These are phyloP conservation scores for Ilyonectria robusta DNA, from an alignment of 2,329 filamentous ascomycete species.

Conservation along the genomic window DNA sequence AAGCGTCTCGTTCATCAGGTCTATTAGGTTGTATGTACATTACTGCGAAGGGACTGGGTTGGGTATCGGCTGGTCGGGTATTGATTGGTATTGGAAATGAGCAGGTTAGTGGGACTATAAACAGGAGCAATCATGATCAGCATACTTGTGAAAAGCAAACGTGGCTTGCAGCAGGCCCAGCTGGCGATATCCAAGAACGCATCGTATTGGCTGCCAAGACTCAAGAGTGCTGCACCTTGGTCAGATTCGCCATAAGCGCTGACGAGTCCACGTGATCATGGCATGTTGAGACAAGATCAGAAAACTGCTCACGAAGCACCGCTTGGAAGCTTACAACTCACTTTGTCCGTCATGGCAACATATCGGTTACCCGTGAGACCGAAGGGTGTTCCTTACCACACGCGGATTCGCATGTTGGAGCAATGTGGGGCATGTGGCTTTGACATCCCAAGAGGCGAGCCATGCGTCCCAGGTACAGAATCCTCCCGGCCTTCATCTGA, in stretches of 20 bases:
- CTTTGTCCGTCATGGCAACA: neutral
- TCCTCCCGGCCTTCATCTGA: neutral
- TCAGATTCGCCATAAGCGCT: neutral
- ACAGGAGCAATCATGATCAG: slow-evolving; percentile 13
- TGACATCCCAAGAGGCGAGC: neutral
- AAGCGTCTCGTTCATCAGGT: neutral
- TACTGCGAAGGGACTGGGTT: slow-evolving; percentile 9
- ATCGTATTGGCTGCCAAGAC: neutral
- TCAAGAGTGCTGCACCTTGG: too few species aligned
- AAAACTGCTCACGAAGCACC: neutral
- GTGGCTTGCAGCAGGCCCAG: too few species aligned
- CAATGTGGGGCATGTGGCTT: neutral
- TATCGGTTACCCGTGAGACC: neutral
- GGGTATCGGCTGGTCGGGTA: slow-evolving; percentile 6
- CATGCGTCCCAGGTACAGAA: neutral
- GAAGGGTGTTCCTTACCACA: neutral
- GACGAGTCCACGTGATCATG: neutral
- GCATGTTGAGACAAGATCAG: neutral
- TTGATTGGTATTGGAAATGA: neutral
- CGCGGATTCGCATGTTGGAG: neutral
- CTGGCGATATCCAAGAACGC: too few species aligned
- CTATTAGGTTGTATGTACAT: slow-evolving; percentile 16
- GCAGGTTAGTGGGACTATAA: slow-evolving; percentile 6
- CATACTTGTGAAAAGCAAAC: neutral
- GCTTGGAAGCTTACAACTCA: neutral